Conservation (phyloP, 306 rosid genomes). For the Vicia villosa region DNA sequence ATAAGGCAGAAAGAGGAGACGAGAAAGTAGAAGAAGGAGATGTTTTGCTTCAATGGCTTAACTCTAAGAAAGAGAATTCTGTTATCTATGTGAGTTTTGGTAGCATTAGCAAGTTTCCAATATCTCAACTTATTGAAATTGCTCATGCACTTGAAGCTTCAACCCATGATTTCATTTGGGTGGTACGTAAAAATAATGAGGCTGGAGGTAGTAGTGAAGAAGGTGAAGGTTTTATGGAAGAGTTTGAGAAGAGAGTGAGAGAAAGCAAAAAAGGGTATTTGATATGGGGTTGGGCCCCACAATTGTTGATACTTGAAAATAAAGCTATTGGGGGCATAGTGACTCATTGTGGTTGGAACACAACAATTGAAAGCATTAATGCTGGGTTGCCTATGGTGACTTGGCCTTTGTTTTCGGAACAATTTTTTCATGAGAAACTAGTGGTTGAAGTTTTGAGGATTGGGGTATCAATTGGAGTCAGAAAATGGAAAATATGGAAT, state of each 20-base stretch:
- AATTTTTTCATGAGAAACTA: background rate
- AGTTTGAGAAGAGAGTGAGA: conserved; percentile 1
- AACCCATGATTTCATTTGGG: background rate
- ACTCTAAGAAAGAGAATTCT: conserved; percentile 17
- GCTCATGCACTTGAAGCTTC: background rate
- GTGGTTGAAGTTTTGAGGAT: background rate
- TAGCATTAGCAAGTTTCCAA: conserved; percentile 14
- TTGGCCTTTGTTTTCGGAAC: conserved; percentile 5
- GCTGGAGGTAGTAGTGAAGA: background rate
- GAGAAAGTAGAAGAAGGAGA: background rate
- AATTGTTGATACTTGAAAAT: background rate
- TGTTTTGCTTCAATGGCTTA: conserved; percentile 27
- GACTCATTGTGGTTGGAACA: background rate
- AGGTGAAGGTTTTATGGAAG: background rate
- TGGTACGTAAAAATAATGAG: background rate
- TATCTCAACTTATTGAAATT: conserved; percentile 3
- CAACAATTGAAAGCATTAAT: background rate
- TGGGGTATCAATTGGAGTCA: background rate
- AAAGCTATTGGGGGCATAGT: background rate
- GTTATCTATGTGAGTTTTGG: conserved; percentile 26
- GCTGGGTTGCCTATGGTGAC: background rate
- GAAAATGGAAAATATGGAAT: background rate
- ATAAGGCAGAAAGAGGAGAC: conserved; percentile 27
- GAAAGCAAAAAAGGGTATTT: background rate
- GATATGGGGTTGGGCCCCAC: background rate